These are phyloP conservation scores for Magnusiomyces tetraspermus DNA, from an alignment of 1,139 yeast species.

Conservation along the genomic window DNA sequence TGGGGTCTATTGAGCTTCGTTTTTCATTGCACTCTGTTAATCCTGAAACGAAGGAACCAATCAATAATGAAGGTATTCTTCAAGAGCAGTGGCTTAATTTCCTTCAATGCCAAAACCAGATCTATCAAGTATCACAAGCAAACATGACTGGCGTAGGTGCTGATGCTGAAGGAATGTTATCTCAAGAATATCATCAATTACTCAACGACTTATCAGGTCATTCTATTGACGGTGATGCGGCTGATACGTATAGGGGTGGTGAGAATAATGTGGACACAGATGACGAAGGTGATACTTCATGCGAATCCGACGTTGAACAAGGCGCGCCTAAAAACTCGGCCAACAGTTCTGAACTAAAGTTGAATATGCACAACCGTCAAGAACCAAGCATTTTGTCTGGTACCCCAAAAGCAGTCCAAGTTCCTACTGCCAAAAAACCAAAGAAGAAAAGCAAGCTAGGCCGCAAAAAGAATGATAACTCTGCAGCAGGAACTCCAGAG, in stretches of 20 bases:
- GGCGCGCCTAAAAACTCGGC: background rate
- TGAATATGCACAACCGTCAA: background rate
- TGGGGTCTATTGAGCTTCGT: background rate
- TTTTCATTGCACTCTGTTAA: background rate
- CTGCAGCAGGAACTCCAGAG: background rate
- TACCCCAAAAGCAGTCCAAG: conserved; percentile 7
- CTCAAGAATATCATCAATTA: background rate
- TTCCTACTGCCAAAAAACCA: conserved; percentile 6
- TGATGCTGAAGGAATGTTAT: background rate
- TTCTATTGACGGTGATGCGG: background rate
- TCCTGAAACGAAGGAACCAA: background rate
- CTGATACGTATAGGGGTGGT: background rate
- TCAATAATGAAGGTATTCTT: background rate
- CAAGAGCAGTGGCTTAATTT: background rate
- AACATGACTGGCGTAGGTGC: background rate
- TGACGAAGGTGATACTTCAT: background rate
- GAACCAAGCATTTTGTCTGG: conserved; percentile 7
- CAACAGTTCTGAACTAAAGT: background rate
- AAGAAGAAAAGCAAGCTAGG: conserved; percentile 1
- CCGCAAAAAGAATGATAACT: background rate
- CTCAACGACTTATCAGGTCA: background rate
- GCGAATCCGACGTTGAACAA: background rate
- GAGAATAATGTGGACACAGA: background rate
- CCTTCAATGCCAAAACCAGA: background rate
- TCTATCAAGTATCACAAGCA: background rate